Base-by-base conservation (phyloP, 192 early-diverging fungal genomes). In the Paraglomus occultum region DNA sequence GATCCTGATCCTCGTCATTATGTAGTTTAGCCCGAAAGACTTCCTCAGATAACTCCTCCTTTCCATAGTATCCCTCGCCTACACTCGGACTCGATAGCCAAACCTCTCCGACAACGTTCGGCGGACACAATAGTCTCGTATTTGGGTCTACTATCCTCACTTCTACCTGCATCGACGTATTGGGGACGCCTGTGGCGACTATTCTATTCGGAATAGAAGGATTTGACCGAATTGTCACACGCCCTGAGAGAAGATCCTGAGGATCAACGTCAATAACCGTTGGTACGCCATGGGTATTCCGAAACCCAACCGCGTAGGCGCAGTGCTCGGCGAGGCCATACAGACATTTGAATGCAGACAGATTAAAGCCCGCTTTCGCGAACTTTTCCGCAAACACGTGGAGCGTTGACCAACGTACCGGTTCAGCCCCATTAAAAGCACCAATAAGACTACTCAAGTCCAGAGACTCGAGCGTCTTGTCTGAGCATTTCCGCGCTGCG, bases 351-450 rank as follows among this genome's bases (percentile, higher is more conserved):
- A 67, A 67, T 40, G 43, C 53, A 52, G 49, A 23, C 31, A 67
- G 51, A 52, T 67, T 67, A 67, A 67, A 67, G 50, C 64, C 64
- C 11, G 38, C 64, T 4, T 23, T 15, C 15, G n/a, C 15, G 10
- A 67, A 67, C 17, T 53, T 67, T 9, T 52, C 38, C 0, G 38
- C 23, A 51, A 67, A 67, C 6, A 49, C 43, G 40, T 52, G 38
- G 7, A 67, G 38, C 6, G 64, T 67, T 38, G 64, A 52, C 64
- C 64, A 67, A 9, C 64, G 31, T 14, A 67, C 64, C 4, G 64
- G 64, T 67, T 67, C 64, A 1, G 64, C 64, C 42, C 64, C 64
- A 52, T 67, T 67, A 40, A 67, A 67, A 42, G 64, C 64, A 52
- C 64, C 64, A 8, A 31, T 31, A n/a, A 67, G 39, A 42, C 49